Evolutionary conservation across 2,329 filamentous ascomycete species (phyloP).

Genomic region (Diaporthe ilicicola): DNA sequence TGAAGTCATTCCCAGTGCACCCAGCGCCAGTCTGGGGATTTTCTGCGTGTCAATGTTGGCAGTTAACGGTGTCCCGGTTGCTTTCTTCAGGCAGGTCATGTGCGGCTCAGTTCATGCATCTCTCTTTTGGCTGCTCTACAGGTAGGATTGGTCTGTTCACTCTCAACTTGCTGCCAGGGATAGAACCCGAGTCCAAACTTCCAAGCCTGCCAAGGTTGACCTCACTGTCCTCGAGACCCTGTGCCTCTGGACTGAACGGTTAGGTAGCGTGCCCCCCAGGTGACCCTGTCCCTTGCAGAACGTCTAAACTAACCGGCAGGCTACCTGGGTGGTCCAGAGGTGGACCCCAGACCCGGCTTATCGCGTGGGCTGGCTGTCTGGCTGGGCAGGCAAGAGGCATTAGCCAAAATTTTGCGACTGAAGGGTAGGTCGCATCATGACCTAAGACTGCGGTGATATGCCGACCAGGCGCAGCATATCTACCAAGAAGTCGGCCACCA

Average conservation of each 20-base stretch:
- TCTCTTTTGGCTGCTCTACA: not conserved
- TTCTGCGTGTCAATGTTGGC: not conserved
- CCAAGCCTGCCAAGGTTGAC: constrained; percentile 15
- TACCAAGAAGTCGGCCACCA: not conserved
- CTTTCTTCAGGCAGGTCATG: not conserved
- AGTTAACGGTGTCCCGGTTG: not conserved
- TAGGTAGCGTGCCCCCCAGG: not conserved
- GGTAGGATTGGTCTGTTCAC: not conserved
- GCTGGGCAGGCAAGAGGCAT: not conserved
- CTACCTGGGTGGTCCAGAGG: not conserved
- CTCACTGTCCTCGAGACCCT: constrained; percentile 6
- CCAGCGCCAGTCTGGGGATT: not conserved
- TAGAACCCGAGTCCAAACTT: not conserved
- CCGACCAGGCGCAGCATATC: not conserved
- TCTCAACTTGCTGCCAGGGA: not conserved
- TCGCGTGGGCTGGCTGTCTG: not conserved
- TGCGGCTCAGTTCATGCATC: not conserved
- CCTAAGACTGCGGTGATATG: constrained; percentile 1
- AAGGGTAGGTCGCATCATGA: not conserved
- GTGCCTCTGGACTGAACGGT: not conserved
- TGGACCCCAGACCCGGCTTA: constrained; percentile 3
- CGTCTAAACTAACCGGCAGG: not conserved
- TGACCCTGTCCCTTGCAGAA: constrained; percentile 1
- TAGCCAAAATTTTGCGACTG: constrained; percentile 10
- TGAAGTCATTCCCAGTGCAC: constrained; percentile 13